Conservation (phyloP, 164 flowering plant genomes). For the Tinospora cordifolia region DNA sequence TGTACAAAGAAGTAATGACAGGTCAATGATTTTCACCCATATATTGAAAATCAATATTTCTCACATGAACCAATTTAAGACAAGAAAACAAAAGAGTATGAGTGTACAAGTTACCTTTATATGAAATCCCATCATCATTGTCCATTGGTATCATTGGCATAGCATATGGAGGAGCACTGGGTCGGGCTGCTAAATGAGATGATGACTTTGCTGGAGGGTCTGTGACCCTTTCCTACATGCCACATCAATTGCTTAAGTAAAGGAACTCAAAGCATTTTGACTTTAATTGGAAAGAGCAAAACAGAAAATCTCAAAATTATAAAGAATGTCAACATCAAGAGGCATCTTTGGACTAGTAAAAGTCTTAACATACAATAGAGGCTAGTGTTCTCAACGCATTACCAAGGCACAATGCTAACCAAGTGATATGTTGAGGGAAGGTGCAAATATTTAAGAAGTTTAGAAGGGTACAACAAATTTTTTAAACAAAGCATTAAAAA, state of each 20-base stretch:
- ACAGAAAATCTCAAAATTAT: background rate
- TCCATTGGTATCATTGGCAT: slow-evolving; percentile 48
- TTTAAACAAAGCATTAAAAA: too few relatives aligned
- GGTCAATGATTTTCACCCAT: background rate
- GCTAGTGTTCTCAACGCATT: too few relatives aligned
- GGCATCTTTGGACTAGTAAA: background rate
- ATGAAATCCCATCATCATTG: slow-evolving; percentile 68
- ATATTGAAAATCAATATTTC: background rate
- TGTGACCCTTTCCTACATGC: slow-evolving; percentile 48
- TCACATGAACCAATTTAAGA: background rate
- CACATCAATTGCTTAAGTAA: background rate
- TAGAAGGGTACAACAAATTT: too few relatives aligned
- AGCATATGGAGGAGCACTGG: slow-evolving; percentile 51
- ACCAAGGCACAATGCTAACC: too few relatives aligned
- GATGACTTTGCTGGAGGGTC: slow-evolving; percentile 50
- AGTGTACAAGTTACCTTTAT: slow-evolving; percentile 37
- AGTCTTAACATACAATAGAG: background rate
- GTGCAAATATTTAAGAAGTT: too few relatives aligned
- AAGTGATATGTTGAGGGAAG: too few relatives aligned
- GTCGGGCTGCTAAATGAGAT: slow-evolving; percentile 40
- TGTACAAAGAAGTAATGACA: background rate
- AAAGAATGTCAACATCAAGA: background rate
- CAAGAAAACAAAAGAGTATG: background rate
- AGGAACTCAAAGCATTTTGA: background rate
- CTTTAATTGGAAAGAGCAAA: slow-evolving; percentile 2